Evolutionary conservation across 2,329 filamentous ascomycete genomes (phyloP).

Genomic region (Xylaria arbuscula): DNA sequence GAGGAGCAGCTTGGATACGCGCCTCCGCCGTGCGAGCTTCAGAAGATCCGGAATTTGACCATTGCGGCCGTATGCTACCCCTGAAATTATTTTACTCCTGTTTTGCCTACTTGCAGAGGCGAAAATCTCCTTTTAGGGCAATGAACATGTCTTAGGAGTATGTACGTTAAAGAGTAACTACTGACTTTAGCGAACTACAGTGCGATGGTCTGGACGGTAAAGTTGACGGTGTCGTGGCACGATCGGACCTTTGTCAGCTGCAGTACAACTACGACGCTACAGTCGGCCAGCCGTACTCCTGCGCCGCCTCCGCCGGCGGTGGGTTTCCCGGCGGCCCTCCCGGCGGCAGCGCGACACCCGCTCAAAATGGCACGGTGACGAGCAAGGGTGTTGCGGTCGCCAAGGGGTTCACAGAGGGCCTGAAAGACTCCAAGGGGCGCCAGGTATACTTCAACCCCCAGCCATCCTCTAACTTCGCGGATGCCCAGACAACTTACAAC

Average conservation of each 20-base stretch:
- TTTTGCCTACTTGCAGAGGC: too few relatives aligned
- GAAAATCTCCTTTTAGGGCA: too few relatives aligned
- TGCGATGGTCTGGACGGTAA: conserved; percentile 67
- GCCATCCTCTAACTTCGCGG: conserved; percentile 48
- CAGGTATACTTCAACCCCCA: conserved; percentile 53
- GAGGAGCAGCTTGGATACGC: conserved; percentile 55
- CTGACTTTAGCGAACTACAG: neutral
- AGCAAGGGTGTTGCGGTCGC: conserved; percentile 48
- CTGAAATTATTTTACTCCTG: too few relatives aligned
- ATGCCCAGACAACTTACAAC: conserved; percentile 52
- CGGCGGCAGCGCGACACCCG: conserved; percentile 36
- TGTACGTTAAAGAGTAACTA: too few relatives aligned
- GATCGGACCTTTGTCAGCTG: conserved; percentile 53
- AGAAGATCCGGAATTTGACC: conserved; percentile 63
- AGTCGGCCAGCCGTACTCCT: conserved; percentile 59
- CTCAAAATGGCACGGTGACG: conserved; percentile 48
- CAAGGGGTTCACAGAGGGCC: conserved; percentile 51
- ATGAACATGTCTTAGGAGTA: too few relatives aligned
- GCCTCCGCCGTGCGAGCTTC: conserved; percentile 57
- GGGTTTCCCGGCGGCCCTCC: conserved; percentile 40
- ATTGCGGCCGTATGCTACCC: conserved; percentile 53
- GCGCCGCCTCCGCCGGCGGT: conserved; percentile 51
- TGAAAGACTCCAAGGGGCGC: conserved; percentile 52
- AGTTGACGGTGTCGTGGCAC: conserved; percentile 63
- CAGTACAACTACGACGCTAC: conserved; percentile 56